Base-by-base conservation (phyloP, 2,329 filamentous ascomycete species). In the Orbilia brochopaga region DNA sequence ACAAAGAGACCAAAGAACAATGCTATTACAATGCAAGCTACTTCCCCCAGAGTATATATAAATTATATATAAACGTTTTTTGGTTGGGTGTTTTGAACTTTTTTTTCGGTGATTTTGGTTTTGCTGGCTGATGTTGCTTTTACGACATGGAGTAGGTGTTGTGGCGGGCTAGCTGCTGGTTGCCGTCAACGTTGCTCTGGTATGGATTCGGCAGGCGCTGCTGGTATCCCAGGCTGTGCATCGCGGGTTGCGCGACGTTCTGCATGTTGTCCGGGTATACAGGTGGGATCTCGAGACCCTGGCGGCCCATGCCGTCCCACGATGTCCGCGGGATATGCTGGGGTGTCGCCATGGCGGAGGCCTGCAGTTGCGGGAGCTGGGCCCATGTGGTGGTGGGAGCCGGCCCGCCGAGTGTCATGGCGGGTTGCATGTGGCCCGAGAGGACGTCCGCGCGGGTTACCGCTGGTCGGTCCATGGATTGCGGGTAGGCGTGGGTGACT, bases 301-400 rank as follows among this genome's bases (percentile, higher is more conserved):
- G 66, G n/a, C 66, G 59, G 11, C 59, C 54, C 66, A 70, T 70
- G 15, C 66, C 66, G 50, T 70, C 66, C 66, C 66, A 70, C 21
- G 66, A 70, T 64, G 66, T 64, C 24, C 66, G 63, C 35, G 66
- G 66, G 57, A 70, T 60, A 44, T 70, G 65, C 23, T 54, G 42
- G n/a, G n/a, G n/a, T n/a, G 64, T 52, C 44, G 57, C 55, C 48
- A 69, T 69, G 3, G 64, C 24, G 48, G 66, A 59, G 21, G 59
- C 59, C 23, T 70, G 66, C n/a, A 70, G 66, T 30, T 70, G 66
- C 44, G 66, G 66, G 51, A 70, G 66, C 50, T 53, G 66, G 15
- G 59, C 59, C 66, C 66, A 70, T 5, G 66, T 64, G 37, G 59
- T 63, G n/a, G 66, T 40, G 42, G 66, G 59, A 21, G 46, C 46